Percentiles rank a stretch among this genome's conserved stretches.
phyloP scores from a whole-genome alignment of 768 basidiomycete species.

The button mushroom (Agaricus bisporus) region DNA sequence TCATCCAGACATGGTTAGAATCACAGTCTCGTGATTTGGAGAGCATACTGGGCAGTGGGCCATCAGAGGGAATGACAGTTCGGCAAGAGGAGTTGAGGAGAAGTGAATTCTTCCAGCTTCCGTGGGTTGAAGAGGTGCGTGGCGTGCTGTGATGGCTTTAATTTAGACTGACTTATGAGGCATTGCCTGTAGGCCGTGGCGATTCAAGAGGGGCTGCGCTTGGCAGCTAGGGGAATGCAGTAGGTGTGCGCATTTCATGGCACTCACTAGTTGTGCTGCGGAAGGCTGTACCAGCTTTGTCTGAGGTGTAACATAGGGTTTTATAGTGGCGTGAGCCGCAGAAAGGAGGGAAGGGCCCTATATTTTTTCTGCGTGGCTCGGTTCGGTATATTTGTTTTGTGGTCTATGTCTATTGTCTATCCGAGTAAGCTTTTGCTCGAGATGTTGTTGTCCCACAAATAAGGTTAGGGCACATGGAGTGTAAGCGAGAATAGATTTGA shows the following conservation, averaged over 20 bases:
- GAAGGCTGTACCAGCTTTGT: background rate
- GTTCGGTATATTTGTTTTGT: too few species aligned
- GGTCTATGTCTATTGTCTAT: too few species aligned
- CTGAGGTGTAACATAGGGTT: background rate
- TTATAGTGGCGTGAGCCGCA: background rate
- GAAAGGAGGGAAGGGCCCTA: too few species aligned
- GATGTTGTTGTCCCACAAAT: too few species aligned
- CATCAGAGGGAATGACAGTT: slow-evolving; percentile 70
- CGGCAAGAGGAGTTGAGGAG: slow-evolving; percentile 84
- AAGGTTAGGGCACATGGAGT: too few species aligned
- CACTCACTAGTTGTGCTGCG: background rate
- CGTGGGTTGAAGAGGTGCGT: slow-evolving; percentile 79
- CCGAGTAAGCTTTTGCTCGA: too few species aligned
- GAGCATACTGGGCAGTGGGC: slow-evolving; percentile 82
- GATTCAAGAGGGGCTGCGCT: slow-evolving; percentile 74
- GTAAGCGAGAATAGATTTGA: too few species aligned
- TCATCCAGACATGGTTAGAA: slow-evolving; percentile 88
- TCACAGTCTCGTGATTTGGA: slow-evolving; percentile 91
- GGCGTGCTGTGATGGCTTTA: background rate
- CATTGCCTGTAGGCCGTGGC: slow-evolving; percentile 49
- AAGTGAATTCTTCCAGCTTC: slow-evolving; percentile 86
- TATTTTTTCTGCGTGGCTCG: too few species aligned
- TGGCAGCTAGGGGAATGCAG: slow-evolving; percentile 46
- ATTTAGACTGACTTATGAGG: background rate
- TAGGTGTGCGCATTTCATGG: background rate